Percentiles rank a stretch among this genome's conserved stretches.
These are phyloP conservation scores for Paxillus involutus DNA, from an alignment of 768 basidiomycete species.

Conservation along the genomic window DNA sequence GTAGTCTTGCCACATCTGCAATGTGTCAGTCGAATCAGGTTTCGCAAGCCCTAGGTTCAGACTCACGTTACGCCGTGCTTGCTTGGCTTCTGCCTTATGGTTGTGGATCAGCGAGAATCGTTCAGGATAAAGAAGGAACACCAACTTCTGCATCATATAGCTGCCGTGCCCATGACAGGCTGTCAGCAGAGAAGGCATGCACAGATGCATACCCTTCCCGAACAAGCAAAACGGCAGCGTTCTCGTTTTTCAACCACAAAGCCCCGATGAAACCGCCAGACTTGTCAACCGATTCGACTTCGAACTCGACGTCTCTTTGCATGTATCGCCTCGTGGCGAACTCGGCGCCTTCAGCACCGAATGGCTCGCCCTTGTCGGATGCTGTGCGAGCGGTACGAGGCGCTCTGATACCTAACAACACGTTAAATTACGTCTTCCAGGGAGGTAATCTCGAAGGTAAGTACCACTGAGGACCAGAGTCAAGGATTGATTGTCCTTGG, in stretches of 20 bases:
- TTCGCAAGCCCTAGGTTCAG: not conserved
- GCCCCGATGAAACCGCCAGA: constrained; percentile 94
- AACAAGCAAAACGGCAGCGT: constrained; percentile 80
- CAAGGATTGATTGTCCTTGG: constrained; percentile 90
- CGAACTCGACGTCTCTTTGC: constrained; percentile 95
- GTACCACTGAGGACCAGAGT: constrained; percentile 88
- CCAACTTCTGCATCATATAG: constrained; percentile 82
- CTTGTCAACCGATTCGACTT: constrained; percentile 89
- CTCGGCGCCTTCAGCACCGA: constrained; percentile 77
- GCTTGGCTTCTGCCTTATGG: constrained; percentile 78
- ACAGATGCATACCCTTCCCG: constrained; percentile 87
- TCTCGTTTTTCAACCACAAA: constrained; percentile 82
- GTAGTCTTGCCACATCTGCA: constrained; percentile 84
- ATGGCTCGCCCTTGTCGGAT: constrained; percentile 89
- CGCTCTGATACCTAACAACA: constrained; percentile 75
- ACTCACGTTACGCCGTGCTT: constrained; percentile 72
- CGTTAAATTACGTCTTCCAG: constrained; percentile 4
- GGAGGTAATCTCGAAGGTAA: not conserved
- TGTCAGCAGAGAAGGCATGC: constrained; percentile 85
- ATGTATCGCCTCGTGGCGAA: constrained; percentile 80
- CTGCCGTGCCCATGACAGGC: constrained; percentile 75
- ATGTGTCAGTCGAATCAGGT: not conserved
- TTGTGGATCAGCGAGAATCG: constrained; percentile 1
- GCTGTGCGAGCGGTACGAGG: constrained; percentile 80
- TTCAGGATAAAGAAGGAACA: constrained; percentile 3